Base-by-base conservation (phyloP, 495 filamentous ascomycete species). In the Darksidea phi region DNA sequence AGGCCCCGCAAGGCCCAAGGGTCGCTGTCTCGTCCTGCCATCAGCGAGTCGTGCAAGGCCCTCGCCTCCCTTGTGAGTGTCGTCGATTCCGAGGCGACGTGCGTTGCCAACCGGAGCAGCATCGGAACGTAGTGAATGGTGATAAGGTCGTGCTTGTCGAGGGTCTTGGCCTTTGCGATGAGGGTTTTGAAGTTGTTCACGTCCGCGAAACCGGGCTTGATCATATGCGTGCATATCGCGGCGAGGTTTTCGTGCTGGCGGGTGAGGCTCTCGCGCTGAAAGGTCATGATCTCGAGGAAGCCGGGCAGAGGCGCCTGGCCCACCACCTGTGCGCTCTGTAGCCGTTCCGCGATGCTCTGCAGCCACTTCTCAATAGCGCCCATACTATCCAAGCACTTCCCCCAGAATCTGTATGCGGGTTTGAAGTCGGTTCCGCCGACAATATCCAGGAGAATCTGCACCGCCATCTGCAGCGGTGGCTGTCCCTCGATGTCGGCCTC, bases 191-290 rank as follows among this genome's bases (percentile, higher is more conserved):
- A 89, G 71, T 96, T 90, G 36, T 83, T 77, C n/a, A 82, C 68
- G 41, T 75, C 78, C 0, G 87, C 86, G 55, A 85, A 84, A 48
- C 84, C 82, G 46, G 82, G 85, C 68, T 93, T 90, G 54, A 94
- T 81, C 10, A 95, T 79, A 66, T 88, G 83, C 59, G 82, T 86
- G 20, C 93, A 69, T 47, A 93, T 86, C 8, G 86, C 81, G 0
- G 85, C 84, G n/a, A 99, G 80, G 7, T 85, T 82, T 71, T 97
- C 93, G 70, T 97, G 95, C 72, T 97, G 92, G 67, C 88, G 82
- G 15, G 82, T 80, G 26, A 97, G 78, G 64, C 86, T 91, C 21
- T 75, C 68, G 34, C 86, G 82, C 67, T 95, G 86, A 65, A 87
- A 83, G 56, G 88, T 84, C 32, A 90, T 78, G 4, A 84, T 84